Evolutionary conservation across 805 yeast genomes (phyloP).

Genomic region (Ogataea salicorniae): DNA sequence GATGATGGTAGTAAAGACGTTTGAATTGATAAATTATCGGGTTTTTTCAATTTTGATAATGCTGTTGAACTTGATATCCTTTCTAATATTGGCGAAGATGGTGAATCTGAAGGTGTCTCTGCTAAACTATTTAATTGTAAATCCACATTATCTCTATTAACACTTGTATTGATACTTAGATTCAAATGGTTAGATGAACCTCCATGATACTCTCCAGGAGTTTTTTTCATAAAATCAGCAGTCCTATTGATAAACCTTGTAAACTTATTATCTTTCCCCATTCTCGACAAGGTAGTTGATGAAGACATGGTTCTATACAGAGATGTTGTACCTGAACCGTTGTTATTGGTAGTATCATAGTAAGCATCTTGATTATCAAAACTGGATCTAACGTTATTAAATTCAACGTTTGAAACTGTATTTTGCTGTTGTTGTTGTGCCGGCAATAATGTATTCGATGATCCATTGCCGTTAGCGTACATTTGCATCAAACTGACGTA

Average conservation of each 20-base stretch:
- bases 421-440: conserved; percentile 17
- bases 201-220: conserved; percentile 9
- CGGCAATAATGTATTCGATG: conserved; percentile 15
- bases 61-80: neutral
- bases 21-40: conserved; percentile 25
- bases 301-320: conserved; percentile 19
- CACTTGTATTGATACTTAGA: neutral
- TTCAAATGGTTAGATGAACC: neutral
- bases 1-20: conserved; percentile 21
- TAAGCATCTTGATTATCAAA: conserved; percentile 2
- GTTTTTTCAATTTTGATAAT: conserved; percentile 23
- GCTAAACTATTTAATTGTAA: neutral
- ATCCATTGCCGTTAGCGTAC: conserved; percentile 11
- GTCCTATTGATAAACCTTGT: conserved; percentile 18
- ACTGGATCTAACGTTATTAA: conserved; percentile 27
- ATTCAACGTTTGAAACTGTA: conserved; percentile 29
- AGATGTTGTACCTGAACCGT: conserved; percentile 1
- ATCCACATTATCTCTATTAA: neutral
- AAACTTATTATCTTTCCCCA: conserved; percentile 20
- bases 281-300: conserved; percentile 18
- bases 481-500: neutral
- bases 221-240: conserved; percentile 20
- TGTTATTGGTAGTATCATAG: neutral
- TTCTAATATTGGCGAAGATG: conserved; percentile 8
- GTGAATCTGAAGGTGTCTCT: neutral